These are phyloP conservation scores for Daldinia vernicosa DNA, from an alignment of 495 filamentous ascomycete species.

Conservation along the genomic window DNA sequence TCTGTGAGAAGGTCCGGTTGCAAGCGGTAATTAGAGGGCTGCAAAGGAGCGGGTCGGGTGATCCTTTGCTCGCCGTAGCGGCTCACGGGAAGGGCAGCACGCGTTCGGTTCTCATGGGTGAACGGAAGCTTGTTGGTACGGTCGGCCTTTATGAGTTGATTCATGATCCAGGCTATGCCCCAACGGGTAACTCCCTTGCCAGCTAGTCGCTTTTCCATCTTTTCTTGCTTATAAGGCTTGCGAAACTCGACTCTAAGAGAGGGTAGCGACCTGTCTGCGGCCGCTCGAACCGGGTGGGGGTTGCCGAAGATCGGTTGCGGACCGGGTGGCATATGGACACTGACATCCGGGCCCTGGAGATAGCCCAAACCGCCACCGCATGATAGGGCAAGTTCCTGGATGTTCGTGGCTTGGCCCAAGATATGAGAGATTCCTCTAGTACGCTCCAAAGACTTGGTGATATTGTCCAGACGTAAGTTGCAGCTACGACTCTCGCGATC, in stretches of 20 bases:
- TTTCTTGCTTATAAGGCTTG: slow-evolving; percentile 14
- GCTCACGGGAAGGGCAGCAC: neutral
- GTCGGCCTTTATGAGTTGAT: neutral
- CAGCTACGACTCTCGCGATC: slow-evolving; percentile 30
- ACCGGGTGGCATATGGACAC: slow-evolving; percentile 14
- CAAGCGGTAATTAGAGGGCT: slow-evolving; percentile 12
- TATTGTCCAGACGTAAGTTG: slow-evolving; percentile 47
- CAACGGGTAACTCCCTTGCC: neutral
- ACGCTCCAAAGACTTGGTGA: slow-evolving; percentile 64
- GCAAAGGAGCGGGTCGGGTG: neutral
- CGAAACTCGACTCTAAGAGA: neutral
- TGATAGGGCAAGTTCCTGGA: slow-evolving; percentile 62
- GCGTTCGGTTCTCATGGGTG: slow-evolving; percentile 1
- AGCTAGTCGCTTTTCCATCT: slow-evolving; percentile 39
- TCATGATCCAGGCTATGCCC: neutral
- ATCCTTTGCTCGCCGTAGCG: neutral
- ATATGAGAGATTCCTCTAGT: slow-evolving; percentile 58
- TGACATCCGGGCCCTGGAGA: slow-evolving; percentile 49
- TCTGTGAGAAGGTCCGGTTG: slow-evolving; percentile 49
- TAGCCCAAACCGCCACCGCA: slow-evolving; percentile 67
- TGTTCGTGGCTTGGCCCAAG: slow-evolving; percentile 52
- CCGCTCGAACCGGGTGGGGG: neutral
- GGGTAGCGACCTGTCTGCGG: neutral
- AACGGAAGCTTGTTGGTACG: neutral
- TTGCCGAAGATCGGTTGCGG: slow-evolving; percentile 10